phyloP scores from a whole-genome alignment of 257 asterid genomes.

The Eucommia ulmoides region DNA sequence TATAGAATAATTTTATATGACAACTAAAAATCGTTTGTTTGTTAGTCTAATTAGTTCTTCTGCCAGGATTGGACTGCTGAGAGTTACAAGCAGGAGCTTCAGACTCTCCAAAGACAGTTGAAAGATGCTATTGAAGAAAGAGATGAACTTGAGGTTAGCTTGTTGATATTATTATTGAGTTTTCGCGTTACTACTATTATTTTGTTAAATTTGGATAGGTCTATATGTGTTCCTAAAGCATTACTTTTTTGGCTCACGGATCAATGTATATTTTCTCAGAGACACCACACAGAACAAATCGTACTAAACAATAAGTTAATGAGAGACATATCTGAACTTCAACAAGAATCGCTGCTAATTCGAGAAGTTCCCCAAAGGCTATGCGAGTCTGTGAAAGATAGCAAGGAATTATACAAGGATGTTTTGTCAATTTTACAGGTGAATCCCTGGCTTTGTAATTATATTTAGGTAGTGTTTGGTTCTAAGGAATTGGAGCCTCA shows the following conservation, averaged over 20 bases:
- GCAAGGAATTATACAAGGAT: slow-evolving; percentile 52
- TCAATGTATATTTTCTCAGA: slow-evolving; percentile 35
- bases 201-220: no score
- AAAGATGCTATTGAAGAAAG: slow-evolving; percentile 56
- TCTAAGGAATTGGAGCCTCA: no score
- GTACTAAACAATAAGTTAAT: slow-evolving; percentile 39
- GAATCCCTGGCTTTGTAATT: not conserved
- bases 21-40: not conserved
- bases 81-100: slow-evolving; percentile 44
- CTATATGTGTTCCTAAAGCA: not conserved
- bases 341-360: slow-evolving; percentile 36
- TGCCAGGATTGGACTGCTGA: slow-evolving; percentile 48
- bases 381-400: slow-evolving; percentile 35
- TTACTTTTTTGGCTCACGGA: slow-evolving; percentile 10
- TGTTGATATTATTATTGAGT: no score
- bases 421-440: slow-evolving; percentile 58
- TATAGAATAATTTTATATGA: no score
- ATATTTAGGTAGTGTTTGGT: no score
- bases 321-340: slow-evolving; percentile 45
- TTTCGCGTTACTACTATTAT: no score
- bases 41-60: not conserved
- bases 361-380: slow-evolving; percentile 48
- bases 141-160: slow-evolving; percentile 66
- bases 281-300: slow-evolving; percentile 36
- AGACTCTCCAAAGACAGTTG: slow-evolving; percentile 53